Conservation (phyloP, 1,284 basidiomycete genomes). For the Naganishia cerealis region DNA sequence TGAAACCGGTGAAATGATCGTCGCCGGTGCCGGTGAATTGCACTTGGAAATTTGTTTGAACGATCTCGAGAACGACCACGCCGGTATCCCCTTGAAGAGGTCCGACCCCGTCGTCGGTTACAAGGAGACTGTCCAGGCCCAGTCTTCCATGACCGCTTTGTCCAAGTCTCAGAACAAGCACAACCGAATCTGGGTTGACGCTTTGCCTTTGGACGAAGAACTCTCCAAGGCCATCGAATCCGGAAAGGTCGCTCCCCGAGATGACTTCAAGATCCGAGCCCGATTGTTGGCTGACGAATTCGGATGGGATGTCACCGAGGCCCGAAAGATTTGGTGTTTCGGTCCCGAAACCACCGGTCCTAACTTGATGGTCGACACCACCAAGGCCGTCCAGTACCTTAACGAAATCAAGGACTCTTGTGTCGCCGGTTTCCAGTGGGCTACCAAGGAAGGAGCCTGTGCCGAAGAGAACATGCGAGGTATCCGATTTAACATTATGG, state of each 20-base stretch:
- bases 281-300: slow-evolving; percentile 93
- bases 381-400: slow-evolving; percentile 97
- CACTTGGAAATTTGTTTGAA: slow-evolving; percentile 99
- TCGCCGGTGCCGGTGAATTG: slow-evolving; percentile 98
- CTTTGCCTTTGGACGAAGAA: slow-evolving; percentile 89
- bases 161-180: slow-evolving; percentile 99
- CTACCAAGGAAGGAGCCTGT: slow-evolving; percentile 94
- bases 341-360: slow-evolving; percentile 97
- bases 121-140: slow-evolving; percentile 94
- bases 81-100: slow-evolving; percentile 97
- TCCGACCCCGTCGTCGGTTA: slow-evolving; percentile 98
- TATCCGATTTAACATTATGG: slow-evolving; percentile 91
- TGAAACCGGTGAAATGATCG: slow-evolving; percentile 96
- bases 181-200: slow-evolving; percentile 96
- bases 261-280: slow-evolving; percentile 96
- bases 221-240: slow-evolving; percentile 87
- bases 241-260: slow-evolving; percentile 83
- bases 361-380: slow-evolving; percentile 95
- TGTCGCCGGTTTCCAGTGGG: slow-evolving; percentile 99
- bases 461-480: slow-evolving; percentile 99
- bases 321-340: slow-evolving; percentile 99
- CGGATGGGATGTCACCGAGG: slow-evolving; percentile 99
- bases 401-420: slow-evolving; percentile 99
- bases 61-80: slow-evolving; percentile 99
- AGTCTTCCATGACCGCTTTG: slow-evolving; percentile 92